phyloP scores from a whole-genome alignment of 805 yeast genomes.

The Sugiyamaella qingdaonensis region DNA sequence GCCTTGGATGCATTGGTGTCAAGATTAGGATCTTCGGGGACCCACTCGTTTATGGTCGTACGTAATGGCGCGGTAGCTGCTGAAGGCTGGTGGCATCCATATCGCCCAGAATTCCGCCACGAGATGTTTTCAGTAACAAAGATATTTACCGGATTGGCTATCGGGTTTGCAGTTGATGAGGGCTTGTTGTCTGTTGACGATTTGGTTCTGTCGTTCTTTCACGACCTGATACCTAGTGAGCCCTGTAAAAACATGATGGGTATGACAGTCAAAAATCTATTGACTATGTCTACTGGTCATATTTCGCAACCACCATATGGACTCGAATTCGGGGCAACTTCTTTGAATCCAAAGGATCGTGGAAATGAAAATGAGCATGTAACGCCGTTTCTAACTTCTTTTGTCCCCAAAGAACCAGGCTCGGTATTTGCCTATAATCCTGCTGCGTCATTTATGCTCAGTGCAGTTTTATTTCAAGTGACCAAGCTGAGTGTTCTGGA shows the following conservation, averaged over 20 bases:
- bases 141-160: slow-evolving; percentile 14
- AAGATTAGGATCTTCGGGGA: background rate
- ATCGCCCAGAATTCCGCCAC: slow-evolving; percentile 11
- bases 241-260: slow-evolving; percentile 14
- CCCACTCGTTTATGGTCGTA: slow-evolving; percentile 6
- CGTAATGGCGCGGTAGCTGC: slow-evolving; percentile 7
- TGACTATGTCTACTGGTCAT: slow-evolving; percentile 19
- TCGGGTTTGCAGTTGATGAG: slow-evolving; percentile 16
- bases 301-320: background rate
- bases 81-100: slow-evolving; percentile 28
- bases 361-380: slow-evolving; percentile 13
- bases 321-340: too few species aligned
- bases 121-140: slow-evolving; percentile 13
- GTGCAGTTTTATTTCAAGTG: slow-evolving; percentile 13
- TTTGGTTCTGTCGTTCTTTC: slow-evolving; percentile 6
- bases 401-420: slow-evolving; percentile 13
- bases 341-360: background rate
- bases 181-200: slow-evolving; percentile 14
- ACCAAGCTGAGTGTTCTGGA: slow-evolving; percentile 15
- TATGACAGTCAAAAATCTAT: slow-evolving; percentile 10
- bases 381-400: slow-evolving; percentile 12
- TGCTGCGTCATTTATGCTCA: slow-evolving; percentile 15
- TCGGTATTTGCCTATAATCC: slow-evolving; percentile 12
- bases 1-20: background rate
- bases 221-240: slow-evolving; percentile 7